Conservation (phyloP, 2,329 filamentous ascomycete genomes). For the Lasiodiplodia sp. region DNA sequence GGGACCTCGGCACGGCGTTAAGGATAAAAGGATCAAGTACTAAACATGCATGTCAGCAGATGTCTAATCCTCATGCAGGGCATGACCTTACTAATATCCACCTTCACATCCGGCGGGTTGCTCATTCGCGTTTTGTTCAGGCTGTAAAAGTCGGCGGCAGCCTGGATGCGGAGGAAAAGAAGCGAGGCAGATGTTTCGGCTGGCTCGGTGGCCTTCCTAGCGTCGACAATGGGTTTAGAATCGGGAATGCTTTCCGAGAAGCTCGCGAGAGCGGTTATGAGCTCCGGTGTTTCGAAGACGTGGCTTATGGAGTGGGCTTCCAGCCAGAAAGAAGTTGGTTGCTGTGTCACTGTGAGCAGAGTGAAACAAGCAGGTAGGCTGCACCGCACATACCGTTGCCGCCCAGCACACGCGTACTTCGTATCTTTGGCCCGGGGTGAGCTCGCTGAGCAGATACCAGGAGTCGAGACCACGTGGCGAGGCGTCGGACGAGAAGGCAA, state of each 20-base stretch:
- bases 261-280: constrained; percentile 69
- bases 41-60: constrained; percentile 31
- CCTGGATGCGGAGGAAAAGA: constrained; percentile 75
- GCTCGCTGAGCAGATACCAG: constrained; percentile 78
- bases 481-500: constrained; percentile 68
- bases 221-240: constrained; percentile 29
- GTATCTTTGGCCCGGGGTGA: constrained; percentile 79
- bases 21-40: constrained; percentile 86
- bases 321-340: constrained; percentile 83
- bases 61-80: background rate
- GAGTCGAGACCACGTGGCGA: constrained; percentile 66
- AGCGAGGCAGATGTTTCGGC: constrained; percentile 54
- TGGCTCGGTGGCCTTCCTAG: constrained; percentile 13
- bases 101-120: constrained; percentile 73
- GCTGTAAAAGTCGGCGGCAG: constrained; percentile 86
- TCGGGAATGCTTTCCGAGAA: constrained; percentile 60
- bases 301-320: constrained; percentile 67
- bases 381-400: constrained; percentile 73
- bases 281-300: constrained; percentile 67
- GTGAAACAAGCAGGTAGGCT: constrained; percentile 2
- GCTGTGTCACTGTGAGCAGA: constrained; percentile 58
- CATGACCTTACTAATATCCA: constrained; percentile 67
- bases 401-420: constrained; percentile 94
- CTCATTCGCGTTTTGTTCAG: constrained; percentile 77
- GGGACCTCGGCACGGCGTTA: constrained; percentile 79